Evolutionary conservation across 2,329 filamentous ascomycete species (phyloP).

Genomic region (Salinomyces thailandicus): DNA sequence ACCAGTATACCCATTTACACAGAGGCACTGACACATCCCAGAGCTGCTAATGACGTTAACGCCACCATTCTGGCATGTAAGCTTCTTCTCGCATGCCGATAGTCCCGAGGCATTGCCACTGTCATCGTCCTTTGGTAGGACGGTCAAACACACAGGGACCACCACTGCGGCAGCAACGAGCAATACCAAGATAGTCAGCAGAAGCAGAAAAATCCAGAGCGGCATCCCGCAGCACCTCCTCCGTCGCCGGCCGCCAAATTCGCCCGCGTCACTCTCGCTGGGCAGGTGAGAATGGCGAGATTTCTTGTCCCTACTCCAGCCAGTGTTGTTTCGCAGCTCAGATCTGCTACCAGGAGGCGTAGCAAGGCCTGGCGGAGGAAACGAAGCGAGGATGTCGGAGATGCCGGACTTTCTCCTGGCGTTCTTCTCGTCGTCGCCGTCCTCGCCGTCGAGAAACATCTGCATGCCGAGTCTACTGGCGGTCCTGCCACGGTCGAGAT

Average conservation of each 20-base stretch:
- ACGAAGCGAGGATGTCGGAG: constrained; percentile 55
- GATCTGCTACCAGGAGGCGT: constrained; percentile 16
- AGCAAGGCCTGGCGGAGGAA: constrained; percentile 46
- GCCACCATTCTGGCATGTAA: constrained; percentile 70
- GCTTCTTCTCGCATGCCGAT: constrained; percentile 48
- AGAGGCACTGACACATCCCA: constrained; percentile 69
- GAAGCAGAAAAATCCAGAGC: constrained; percentile 62
- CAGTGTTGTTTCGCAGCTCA: constrained; percentile 5
- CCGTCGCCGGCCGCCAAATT: constrained; percentile 15
- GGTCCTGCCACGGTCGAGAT: constrained; percentile 72
- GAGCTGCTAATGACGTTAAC: constrained; percentile 55
- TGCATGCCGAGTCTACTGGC: constrained; percentile 47
- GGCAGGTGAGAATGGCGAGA: constrained; percentile 16
- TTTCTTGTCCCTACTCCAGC: constrained; percentile 7
- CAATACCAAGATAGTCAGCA: constrained; percentile 55
- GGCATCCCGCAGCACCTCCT: constrained; percentile 77
- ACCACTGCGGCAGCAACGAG: constrained; percentile 73
- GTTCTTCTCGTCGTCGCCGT: constrained; percentile 20
- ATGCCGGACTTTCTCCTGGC: constrained; percentile 32
- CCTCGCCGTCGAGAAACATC: constrained; percentile 32
- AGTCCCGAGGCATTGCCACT: constrained; percentile 20
- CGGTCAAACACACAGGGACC: constrained; percentile 56
- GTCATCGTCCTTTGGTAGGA: constrained; percentile 42
- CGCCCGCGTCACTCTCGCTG: constrained; percentile 21
- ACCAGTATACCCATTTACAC: constrained; percentile 75